Evolutionary conservation across 352 stramenopile species (phyloP).

Genomic region (Pythium grandisporangium): DNA sequence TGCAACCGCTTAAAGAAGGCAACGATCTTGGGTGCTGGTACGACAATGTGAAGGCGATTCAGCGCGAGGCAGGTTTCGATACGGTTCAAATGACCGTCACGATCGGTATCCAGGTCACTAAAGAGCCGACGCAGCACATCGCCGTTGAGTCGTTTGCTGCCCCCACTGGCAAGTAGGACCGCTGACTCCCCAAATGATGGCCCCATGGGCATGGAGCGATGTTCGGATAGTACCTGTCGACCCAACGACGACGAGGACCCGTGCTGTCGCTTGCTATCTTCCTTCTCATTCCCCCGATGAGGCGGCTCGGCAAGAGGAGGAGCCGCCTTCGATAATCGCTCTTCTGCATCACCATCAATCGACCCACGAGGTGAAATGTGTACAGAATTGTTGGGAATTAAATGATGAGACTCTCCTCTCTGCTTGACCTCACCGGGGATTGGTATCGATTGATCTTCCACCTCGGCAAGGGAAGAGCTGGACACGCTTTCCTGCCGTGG

Average conservation of each 20-base stretch:
- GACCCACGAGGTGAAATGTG: no score
- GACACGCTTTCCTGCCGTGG: no score
- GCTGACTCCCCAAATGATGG: conserved; percentile 40
- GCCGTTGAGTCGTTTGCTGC: conserved; percentile 18
- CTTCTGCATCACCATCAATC: no score
- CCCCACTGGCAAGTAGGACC: conserved; percentile 6
- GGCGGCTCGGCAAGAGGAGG: no score
- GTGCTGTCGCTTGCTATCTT: background rate
- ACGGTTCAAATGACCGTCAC: conserved; percentile 58
- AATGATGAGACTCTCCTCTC: no score
- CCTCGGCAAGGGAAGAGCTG: no score
- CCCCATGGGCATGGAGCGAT: conserved; percentile 48
- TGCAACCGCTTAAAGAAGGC: conserved; percentile 61
- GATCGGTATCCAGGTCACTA: conserved; percentile 57
- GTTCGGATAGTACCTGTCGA: conserved; percentile 61
- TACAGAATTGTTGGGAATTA: no score
- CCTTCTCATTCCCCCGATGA: conserved; percentile 1
- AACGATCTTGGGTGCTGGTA: conserved; percentile 44
- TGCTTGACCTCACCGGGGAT: no score
- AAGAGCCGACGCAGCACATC: conserved; percentile 73
- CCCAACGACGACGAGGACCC: conserved; percentile 43
- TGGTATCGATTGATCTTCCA: no score
- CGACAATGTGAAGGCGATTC: conserved; percentile 54
- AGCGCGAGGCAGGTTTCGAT: conserved; percentile 68
- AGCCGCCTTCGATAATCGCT: no score